phyloP scores from a whole-genome alignment of 2,329 filamentous ascomycete species.

The Aureobasidium sp. region DNA sequence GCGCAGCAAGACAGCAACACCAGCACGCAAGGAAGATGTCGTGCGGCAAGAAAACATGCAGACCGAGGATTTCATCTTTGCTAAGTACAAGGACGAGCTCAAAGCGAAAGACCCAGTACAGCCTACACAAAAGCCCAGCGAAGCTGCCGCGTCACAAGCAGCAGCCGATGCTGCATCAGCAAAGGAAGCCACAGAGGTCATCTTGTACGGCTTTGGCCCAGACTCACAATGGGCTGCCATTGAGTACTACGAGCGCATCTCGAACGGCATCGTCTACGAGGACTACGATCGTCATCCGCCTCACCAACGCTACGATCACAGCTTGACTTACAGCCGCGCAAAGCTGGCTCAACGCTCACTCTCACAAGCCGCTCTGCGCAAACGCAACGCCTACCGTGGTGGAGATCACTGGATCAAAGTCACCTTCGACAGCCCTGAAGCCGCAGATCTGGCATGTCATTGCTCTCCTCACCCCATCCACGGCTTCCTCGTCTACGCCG shows the following conservation, averaged over 20 bases:
- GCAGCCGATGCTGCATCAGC: constrained; percentile 20
- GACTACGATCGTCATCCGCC: constrained; percentile 87
- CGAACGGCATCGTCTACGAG: constrained; percentile 73
- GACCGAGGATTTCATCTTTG: constrained; percentile 40
- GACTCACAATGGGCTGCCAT: constrained; percentile 71
- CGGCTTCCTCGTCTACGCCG: constrained; percentile 39
- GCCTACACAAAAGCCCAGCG: constrained; percentile 11
- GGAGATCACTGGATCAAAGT: constrained; percentile 80
- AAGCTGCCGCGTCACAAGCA: constrained; percentile 18
- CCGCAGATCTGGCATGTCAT: constrained; percentile 40
- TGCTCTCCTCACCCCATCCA: constrained; percentile 38
- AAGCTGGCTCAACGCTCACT: constrained; percentile 59
- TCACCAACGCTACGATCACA: constrained; percentile 60
- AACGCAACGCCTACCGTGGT: constrained; percentile 73
- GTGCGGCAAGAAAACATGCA: constrained; percentile 34
- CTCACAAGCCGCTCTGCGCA: constrained; percentile 62
- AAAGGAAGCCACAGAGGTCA: constrained; percentile 64
- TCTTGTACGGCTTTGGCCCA: constrained; percentile 74
- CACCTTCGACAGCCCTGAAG: constrained; percentile 41
- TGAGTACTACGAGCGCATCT: constrained; percentile 78
- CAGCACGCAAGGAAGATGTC: constrained; percentile 49
- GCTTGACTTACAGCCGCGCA: constrained; percentile 63
- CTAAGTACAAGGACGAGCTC: constrained; percentile 20
- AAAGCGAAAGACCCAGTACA: constrained; percentile 15
- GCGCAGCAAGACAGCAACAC: constrained; percentile 45